Base-by-base conservation (phyloP, 805 yeast genomes). In the Saccharomycopsis fibuligera region DNA sequence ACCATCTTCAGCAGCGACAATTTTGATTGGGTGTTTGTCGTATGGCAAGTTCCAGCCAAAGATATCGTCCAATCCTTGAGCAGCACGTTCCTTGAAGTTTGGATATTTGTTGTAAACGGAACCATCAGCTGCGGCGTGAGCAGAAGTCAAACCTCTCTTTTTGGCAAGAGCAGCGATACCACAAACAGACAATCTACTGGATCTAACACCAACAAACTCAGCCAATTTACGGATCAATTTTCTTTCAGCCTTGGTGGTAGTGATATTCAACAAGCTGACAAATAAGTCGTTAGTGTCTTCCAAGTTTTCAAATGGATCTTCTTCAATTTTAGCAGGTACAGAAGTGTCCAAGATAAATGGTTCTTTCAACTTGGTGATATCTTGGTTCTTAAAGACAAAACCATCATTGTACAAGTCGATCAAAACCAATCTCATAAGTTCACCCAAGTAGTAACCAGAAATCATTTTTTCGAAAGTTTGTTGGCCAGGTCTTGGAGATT, bases 391-490 rank as follows among this genome's bases (percentile, higher is more conserved):
- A 68, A 91, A 90, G 49, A 91, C 68, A 52, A 78, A 67, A 39
- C 84, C 83, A 48, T 76, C 77, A 33, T 72, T 71, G 60, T 78
- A 67, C 57, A 87, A 74, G 56, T 90, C 97, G 22, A 88, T 60
- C 60, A 91, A 70, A 46, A 83, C 76, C 65, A 89, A 73, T 65
- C 98, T 82, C 61, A 90, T 69, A 42, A 91, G 72, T 72, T 91
- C 98, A 62, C 98, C 99, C 62, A 91, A 72, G 69, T 93, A 91
- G 71, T 89, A 87, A 57, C 99, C 99, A 35, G 96, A 86, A 60
- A 91, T 87, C 96, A 91, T 88, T 73, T 91, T 91, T 73, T 91
- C 98, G 67, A 88, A 91, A 47, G 90, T 64, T 70, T 91, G 99
- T 72, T 91, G 96, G 56, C 91, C 89, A 44, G 97, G 97, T 70